phyloP scores from a whole-genome alignment of 805 yeast genomes.

The Wickerhamomyces queroliae region DNA sequence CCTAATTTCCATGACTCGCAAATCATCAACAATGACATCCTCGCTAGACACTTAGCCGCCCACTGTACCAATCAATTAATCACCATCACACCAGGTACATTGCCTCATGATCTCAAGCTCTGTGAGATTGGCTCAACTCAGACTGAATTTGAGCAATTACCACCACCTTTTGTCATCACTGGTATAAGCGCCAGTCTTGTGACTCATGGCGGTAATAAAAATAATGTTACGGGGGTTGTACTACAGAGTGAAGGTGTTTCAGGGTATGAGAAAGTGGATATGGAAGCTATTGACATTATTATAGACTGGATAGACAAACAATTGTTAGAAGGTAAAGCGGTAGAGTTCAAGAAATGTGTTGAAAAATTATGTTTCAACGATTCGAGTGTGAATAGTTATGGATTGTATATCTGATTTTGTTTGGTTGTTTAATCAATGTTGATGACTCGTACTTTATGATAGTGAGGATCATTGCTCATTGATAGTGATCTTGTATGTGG shows the following conservation, averaged over 20 bases:
- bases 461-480: slow-evolving; percentile 11
- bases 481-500: slow-evolving; percentile 9
- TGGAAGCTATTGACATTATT: slow-evolving; percentile 24
- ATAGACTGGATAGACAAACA: no score
- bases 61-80: slow-evolving; percentile 7
- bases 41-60: slow-evolving; percentile 20
- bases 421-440: slow-evolving; percentile 15
- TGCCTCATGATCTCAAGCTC: slow-evolving; percentile 23
- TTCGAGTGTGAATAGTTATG: slow-evolving; percentile 19
- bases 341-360: slow-evolving; percentile 6
- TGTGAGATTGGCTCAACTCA: slow-evolving; percentile 4
- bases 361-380: slow-evolving; percentile 8
- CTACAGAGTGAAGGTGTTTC: slow-evolving; percentile 58
- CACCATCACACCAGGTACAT: slow-evolving; percentile 27
- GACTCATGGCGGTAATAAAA: slow-evolving; percentile 19
- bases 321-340: no score
- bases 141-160: slow-evolving; percentile 23
- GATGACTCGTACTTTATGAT: slow-evolving; percentile 17
- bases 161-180: slow-evolving; percentile 59
- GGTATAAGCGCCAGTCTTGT: slow-evolving; percentile 47
- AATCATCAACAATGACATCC: slow-evolving; percentile 26
- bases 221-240: slow-evolving; percentile 14
- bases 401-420: slow-evolving; percentile 12
- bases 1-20: slow-evolving; percentile 22
- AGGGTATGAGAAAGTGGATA: slow-evolving; percentile 50